Evolutionary conservation across 345 rosid genomes (phyloP).

Genomic region (Gossypium bickii): DNA sequence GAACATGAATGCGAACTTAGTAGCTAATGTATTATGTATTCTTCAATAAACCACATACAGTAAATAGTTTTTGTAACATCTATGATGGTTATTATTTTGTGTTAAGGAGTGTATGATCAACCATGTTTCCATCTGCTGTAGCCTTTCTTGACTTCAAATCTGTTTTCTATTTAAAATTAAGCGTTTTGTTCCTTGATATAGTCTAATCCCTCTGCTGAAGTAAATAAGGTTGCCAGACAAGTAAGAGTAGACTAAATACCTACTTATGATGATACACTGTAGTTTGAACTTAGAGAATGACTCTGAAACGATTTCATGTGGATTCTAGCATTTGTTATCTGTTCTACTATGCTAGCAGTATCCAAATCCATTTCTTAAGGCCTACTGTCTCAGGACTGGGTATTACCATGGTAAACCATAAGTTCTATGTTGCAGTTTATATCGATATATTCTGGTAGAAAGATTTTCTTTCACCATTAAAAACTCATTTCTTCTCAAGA

Average conservation of each 20-base stretch:
- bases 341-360: constrained; percentile 23
- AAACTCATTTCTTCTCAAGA: not conserved
- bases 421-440: constrained; percentile 10
- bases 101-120: not conserved
- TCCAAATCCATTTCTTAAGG: constrained; percentile 23
- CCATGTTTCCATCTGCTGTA: not conserved
- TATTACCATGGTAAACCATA: constrained; percentile 14
- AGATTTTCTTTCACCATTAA: constrained; percentile 3
- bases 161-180: not conserved
- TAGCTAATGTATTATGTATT: not conserved
- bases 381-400: constrained; percentile 15
- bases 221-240: not conserved
- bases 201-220: not conserved
- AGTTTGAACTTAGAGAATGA: constrained; percentile 3
- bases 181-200: no score
- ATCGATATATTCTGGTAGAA: constrained; percentile 4
- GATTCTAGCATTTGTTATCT: constrained; percentile 19
- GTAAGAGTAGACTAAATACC: not conserved
- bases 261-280: constrained; percentile 3
- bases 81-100: not conserved
- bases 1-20: not conserved
- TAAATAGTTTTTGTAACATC: not conserved
- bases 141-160: not conserved
- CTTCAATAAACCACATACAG: not conserved
- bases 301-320: constrained; percentile 24